These are phyloP conservation scores for Phytopythium chamaehyphon DNA, from an alignment of 352 stramenopile species.

Conservation along the genomic window DNA sequence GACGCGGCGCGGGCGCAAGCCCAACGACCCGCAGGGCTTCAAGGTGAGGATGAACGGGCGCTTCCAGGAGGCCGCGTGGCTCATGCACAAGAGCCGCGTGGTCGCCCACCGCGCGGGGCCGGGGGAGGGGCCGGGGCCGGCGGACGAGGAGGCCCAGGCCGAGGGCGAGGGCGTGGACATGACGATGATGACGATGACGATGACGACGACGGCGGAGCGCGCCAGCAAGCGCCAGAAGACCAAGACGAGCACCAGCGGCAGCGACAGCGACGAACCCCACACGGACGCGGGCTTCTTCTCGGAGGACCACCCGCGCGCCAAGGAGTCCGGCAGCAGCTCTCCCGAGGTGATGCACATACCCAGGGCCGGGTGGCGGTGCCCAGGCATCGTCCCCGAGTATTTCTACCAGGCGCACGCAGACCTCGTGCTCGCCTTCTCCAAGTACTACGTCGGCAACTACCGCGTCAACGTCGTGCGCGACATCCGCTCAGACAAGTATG, in stretches of 20 bases:
- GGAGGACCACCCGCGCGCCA: slow-evolving; percentile 15
- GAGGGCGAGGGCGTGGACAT: slow-evolving; percentile 3
- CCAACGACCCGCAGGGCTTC: slow-evolving; percentile 60
- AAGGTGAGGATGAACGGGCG: slow-evolving; percentile 73
- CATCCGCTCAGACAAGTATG: slow-evolving; percentile 56
- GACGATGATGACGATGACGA: too few species aligned
- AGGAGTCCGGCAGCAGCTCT: slow-evolving; percentile 1
- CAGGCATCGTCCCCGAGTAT: slow-evolving; percentile 45
- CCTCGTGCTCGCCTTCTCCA: slow-evolving; percentile 57
- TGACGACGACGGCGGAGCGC: too few species aligned
- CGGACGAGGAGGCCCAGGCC: slow-evolving; percentile 2
- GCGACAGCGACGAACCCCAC: slow-evolving; percentile 11
- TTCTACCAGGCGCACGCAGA: slow-evolving; percentile 51
- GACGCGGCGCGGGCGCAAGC: slow-evolving; percentile 43
- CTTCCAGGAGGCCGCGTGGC: slow-evolving; percentile 59
- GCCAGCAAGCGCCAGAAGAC: slow-evolving; percentile 17
- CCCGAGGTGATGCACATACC: slow-evolving; percentile 32
- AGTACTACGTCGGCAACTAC: slow-evolving; percentile 62
- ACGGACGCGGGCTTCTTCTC: slow-evolving; percentile 18
- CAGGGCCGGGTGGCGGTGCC: slow-evolving; percentile 52
- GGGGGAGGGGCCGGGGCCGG: slow-evolving; percentile 10
- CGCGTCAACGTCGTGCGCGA: slow-evolving; percentile 60
- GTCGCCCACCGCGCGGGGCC: slow-evolving; percentile 26
- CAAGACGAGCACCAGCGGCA: slow-evolving; percentile 12
- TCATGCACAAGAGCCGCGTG: slow-evolving; percentile 66